Evolutionary conservation across 208 protist species (phyloP).

Genomic region (Wallacemonas sp.): DNA sequence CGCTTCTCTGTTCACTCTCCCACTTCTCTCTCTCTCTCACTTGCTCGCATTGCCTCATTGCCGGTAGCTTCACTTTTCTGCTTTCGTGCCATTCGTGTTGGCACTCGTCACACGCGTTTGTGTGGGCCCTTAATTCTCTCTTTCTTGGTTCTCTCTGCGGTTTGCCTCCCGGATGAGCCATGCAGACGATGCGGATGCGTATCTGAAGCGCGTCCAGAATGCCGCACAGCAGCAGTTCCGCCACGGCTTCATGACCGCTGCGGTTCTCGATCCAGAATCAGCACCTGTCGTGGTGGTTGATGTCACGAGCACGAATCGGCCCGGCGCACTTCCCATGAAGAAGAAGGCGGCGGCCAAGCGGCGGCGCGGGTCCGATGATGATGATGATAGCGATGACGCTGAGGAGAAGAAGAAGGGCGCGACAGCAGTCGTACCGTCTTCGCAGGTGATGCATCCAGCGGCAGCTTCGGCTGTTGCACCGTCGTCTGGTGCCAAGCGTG

Average conservation of each 20-base stretch:
- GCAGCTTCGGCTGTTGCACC: not conserved
- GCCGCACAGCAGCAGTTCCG: slow-evolving; percentile 32
- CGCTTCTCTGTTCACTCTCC: too few relatives aligned
- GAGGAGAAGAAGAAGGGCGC: not conserved
- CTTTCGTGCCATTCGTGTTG: too few relatives aligned
- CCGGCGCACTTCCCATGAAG: slow-evolving; percentile 21
- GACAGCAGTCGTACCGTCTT: not conserved
- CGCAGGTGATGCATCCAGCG: not conserved
- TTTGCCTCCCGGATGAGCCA: slow-evolving; percentile 16
- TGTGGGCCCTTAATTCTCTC: not conserved
- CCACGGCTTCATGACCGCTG: slow-evolving; percentile 10
- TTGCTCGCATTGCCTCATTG: too few relatives aligned
- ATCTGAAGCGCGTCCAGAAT: slow-evolving; percentile 30
- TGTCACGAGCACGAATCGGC: not conserved
- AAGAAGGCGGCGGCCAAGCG: slow-evolving; percentile 10
- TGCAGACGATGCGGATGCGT: slow-evolving; percentile 30
- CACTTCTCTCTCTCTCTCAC: too few relatives aligned
- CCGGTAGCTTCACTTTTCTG: too few relatives aligned
- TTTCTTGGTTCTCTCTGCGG: not conserved
- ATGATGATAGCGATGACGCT: not conserved
- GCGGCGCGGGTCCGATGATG: not conserved
- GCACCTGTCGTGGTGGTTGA: not conserved
- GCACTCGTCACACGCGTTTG: too few relatives aligned
- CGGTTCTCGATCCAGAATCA: not conserved
- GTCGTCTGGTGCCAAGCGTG: not conserved